Conservation (phyloP, 371 early-diverging fungal species). For the Blakeslea trispora region DNA sequence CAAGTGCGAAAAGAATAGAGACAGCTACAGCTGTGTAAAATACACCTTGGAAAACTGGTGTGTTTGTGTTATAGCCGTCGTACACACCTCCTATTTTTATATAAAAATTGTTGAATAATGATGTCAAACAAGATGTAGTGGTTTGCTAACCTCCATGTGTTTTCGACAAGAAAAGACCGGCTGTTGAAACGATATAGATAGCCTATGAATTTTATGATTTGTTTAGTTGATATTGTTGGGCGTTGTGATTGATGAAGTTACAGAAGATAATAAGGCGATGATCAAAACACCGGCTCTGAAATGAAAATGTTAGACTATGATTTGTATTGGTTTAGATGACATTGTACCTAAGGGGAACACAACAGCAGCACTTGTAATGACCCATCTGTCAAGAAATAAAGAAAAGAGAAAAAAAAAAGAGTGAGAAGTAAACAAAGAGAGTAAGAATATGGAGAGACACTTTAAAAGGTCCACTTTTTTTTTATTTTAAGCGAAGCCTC, state of each 20-base stretch:
- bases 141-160: constrained; percentile 4
- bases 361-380: constrained; percentile 29
- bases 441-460: not conserved
- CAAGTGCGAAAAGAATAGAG: constrained; percentile 23
- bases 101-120: no score
- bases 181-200: constrained; percentile 19
- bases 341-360: constrained; percentile 28
- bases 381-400: constrained; percentile 16
- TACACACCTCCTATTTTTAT: not conserved
- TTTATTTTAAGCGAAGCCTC: constrained; percentile 25
- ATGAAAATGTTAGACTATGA: not conserved
- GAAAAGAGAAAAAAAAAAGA: not conserved
- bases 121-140: no score
- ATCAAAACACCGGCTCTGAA: constrained; percentile 33
- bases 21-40: constrained; percentile 26
- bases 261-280: constrained; percentile 31
- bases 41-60: constrained; percentile 3
- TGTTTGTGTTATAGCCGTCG: not conserved
- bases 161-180: constrained; percentile 14
- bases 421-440: not conserved
- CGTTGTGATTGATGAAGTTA: constrained; percentile 3
- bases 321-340: not conserved
- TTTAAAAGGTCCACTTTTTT: constrained; percentile 11
- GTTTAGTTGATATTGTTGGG: not conserved
- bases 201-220: constrained; percentile 20